Percentiles rank a stretch among this genome's conserved stretches.
These are phyloP conservation scores for Phytophthora rubi DNA, from an alignment of 352 stramenopile genomes.

Conservation along the genomic window DNA sequence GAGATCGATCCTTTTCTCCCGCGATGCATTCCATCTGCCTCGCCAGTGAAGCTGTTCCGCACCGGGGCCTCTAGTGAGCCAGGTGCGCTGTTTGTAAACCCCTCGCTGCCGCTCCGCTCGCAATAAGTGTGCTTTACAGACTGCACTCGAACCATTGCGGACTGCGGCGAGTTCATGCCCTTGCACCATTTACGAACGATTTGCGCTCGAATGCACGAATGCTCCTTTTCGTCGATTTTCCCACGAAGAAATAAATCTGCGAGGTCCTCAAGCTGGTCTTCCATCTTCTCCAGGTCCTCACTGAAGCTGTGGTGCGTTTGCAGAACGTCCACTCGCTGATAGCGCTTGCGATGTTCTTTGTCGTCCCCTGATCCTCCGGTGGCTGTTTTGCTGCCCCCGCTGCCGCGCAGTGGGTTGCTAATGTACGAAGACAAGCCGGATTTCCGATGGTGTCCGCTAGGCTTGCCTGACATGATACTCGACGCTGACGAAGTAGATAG, in stretches of 20 bases:
- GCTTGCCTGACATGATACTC: slow-evolving; percentile 29
- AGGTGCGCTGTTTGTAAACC: slow-evolving; percentile 32
- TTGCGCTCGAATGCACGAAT: slow-evolving; percentile 83
- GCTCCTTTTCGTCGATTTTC: slow-evolving; percentile 87
- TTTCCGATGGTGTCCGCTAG: slow-evolving; percentile 35
- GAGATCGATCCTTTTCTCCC: slow-evolving; percentile 54
- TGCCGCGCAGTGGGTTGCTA: slow-evolving; percentile 61
- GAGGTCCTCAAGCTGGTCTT: slow-evolving; percentile 80
- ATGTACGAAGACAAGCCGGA: slow-evolving; percentile 65
- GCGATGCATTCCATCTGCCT: slow-evolving; percentile 21
- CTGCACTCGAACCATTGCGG: slow-evolving; percentile 76
- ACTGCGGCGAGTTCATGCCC: slow-evolving; percentile 79
- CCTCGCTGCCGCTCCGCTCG: slow-evolving; percentile 33
- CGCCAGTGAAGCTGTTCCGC: slow-evolving; percentile 31
- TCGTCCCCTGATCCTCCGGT: slow-evolving; percentile 36
- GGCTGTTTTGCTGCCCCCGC: slow-evolving; percentile 34
- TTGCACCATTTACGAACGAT: slow-evolving; percentile 87
- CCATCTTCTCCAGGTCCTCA: slow-evolving; percentile 80
- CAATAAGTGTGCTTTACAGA: slow-evolving; percentile 59
- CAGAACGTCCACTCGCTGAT: slow-evolving; percentile 75
- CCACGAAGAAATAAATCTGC: slow-evolving; percentile 72
- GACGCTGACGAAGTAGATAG: slow-evolving; percentile 55
- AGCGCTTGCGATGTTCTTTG: slow-evolving; percentile 57
- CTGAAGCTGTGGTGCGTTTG: slow-evolving; percentile 70
- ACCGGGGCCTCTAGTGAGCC: slow-evolving; percentile 24